Evolutionary conservation across 192 early-diverging fungal genomes (phyloP).

Genomic region (Coemansia sp.): DNA sequence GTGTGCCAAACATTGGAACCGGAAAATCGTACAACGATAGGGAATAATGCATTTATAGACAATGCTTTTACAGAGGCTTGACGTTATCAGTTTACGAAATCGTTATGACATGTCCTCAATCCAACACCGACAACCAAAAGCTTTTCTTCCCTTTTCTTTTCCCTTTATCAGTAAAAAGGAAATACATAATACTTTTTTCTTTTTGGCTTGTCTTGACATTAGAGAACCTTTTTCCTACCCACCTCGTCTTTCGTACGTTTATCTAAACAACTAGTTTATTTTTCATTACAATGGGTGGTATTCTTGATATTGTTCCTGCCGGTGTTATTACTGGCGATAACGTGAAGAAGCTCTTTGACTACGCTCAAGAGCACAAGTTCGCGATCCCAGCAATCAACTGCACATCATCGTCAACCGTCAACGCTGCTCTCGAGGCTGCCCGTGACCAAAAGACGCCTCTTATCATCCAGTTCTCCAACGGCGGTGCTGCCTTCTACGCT

Average conservation of each 20-base stretch:
- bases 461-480: conserved; percentile 95
- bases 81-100: not conserved
- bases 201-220: not conserved
- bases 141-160: not conserved
- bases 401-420: conserved; percentile 89
- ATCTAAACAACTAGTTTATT: not conserved
- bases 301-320: conserved; percentile 81
- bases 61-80: too few relatives aligned
- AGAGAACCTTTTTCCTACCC: too few relatives aligned
- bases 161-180: not conserved
- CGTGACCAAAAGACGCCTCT: conserved; percentile 89
- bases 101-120: not conserved
- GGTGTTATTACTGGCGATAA: conserved; percentile 94
- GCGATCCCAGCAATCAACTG: conserved; percentile 98
- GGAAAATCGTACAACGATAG: too few relatives aligned
- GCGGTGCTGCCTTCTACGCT: conserved; percentile 88
- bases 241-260: not conserved
- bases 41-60: too few relatives aligned
- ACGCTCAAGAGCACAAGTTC: conserved; percentile 75
- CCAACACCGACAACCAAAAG: too few relatives aligned
- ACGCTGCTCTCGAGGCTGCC: conserved; percentile 92
- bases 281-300: conserved; percentile 60
- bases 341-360: conserved; percentile 79
- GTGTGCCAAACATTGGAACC: too few relatives aligned
- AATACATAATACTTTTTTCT: not conserved